phyloP scores from a whole-genome alignment of 208 protist genomes.

The Trypanosoma melophagium region DNA sequence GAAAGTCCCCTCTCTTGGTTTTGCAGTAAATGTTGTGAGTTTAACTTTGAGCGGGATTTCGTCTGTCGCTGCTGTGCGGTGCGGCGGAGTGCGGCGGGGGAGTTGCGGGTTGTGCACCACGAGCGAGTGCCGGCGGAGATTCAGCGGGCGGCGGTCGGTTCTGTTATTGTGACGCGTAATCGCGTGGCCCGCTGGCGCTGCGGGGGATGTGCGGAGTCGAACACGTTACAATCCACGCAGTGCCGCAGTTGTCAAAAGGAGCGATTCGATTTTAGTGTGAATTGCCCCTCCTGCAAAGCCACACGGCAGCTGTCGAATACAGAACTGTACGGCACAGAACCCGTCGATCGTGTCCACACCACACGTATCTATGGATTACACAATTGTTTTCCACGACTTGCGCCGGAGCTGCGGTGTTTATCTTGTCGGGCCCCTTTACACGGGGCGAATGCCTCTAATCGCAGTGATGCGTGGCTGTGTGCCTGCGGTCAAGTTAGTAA shows the following conservation, averaged over 20 bases:
- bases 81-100: constrained; percentile 7
- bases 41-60: constrained; percentile 31
- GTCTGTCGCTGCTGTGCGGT: constrained; percentile 47
- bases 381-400: constrained; percentile 46
- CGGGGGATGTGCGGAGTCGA: constrained; percentile 53
- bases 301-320: constrained; percentile 38
- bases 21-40: constrained; percentile 51
- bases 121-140: constrained; percentile 46
- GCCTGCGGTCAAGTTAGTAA: constrained; percentile 56
- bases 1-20: constrained; percentile 30
- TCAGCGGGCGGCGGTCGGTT: constrained; percentile 32
- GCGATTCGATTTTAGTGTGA: constrained; percentile 50
- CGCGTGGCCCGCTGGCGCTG: constrained; percentile 68
- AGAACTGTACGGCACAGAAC: constrained; percentile 40
- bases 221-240: constrained; percentile 47
- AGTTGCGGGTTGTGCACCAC: constrained; percentile 22
- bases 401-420: constrained; percentile 41
- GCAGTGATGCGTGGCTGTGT: constrained; percentile 59
- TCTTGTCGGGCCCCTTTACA: constrained; percentile 51
- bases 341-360: constrained; percentile 21
- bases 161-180: constrained; percentile 60
- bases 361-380: constrained; percentile 35
- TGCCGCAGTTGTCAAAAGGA: constrained; percentile 60
- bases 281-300: constrained; percentile 42
- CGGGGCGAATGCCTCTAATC: constrained; percentile 33